Evolutionary conservation across 495 filamentous ascomycete species (phyloP), one percentile per base, ranked within the genome.

Genomic region (Extremus antarcticus): DNA sequence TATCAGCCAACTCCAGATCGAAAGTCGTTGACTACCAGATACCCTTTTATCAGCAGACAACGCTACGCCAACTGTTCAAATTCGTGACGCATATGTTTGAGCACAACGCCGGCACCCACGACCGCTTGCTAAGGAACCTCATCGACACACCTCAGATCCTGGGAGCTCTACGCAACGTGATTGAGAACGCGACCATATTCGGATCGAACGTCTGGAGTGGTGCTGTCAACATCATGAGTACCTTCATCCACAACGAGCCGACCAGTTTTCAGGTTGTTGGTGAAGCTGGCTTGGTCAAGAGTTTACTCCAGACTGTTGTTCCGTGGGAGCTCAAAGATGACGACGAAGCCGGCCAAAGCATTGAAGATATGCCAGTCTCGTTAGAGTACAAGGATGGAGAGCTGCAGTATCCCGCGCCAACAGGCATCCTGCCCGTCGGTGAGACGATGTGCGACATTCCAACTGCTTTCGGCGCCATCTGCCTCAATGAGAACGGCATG

Each of bases 211-310:
- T 96, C 16, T 99, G 94, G 94, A 94, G 88, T 53, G 86, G 86
- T 64, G 85, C 88, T 17, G 86, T 92, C 54, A 86, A 84, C 58
- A 89, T 97, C 60, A 75, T 97, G 24, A 91, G 86, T 68, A 91
- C 84, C 63, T 97, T 97, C 73, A 95, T 99, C 55, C 94, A 99
- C 69, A 96, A 97, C 65, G 94, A 99, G 63, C 94, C 94, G 1
- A 97, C 94, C 3, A 99, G 94, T 64, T 97, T 96, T 65, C 82
- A 86, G 24, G 88, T 94, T 17, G 90, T 99, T 60, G 86, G 86
- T 17, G 94, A 99, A 72, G 89, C 94, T 46, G 92, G 92, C 25
- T 74, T 97, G 50, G 88, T 89, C 56, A 83, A 84, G 65, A 86
- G 80, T 51, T 81, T 95, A 43, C 76, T 99, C 21, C 80, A 88